Evolutionary conservation across 2,329 filamentous ascomycete genomes (phyloP).

Genomic region (Beauveria australis): DNA sequence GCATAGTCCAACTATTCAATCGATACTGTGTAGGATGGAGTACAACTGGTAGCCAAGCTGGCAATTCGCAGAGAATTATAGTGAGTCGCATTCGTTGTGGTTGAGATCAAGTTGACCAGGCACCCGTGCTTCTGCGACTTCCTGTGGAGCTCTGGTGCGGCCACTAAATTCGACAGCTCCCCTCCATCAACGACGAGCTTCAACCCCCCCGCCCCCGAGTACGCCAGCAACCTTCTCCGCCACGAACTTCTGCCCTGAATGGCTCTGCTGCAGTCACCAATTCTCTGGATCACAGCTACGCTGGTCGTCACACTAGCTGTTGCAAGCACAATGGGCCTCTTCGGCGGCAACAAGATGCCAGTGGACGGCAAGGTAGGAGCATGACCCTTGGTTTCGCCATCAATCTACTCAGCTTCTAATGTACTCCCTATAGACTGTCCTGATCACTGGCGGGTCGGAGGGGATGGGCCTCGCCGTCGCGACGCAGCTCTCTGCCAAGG

Average conservation of each 20-base stretch:
- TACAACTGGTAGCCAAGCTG: no score
- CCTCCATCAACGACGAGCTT: background rate
- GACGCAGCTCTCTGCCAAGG: slow-evolving; percentile 67
- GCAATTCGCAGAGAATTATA: background rate
- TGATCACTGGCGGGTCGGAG: slow-evolving; percentile 87
- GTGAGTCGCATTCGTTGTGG: background rate
- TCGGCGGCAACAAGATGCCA: slow-evolving; percentile 64
- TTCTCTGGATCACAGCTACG: slow-evolving; percentile 18
- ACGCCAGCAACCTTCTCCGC: background rate
- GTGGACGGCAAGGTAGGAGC: slow-evolving; percentile 67
- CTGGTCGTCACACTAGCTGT: slow-evolving; percentile 27
- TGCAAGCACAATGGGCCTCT: slow-evolving; percentile 55
- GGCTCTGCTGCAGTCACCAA: slow-evolving; percentile 1
- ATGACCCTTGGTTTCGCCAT: background rate
- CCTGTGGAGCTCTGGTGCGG: background rate
- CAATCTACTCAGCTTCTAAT: background rate
- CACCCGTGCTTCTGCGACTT: background rate
- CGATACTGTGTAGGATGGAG: background rate
- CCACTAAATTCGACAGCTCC: background rate
- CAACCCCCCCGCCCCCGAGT: background rate
- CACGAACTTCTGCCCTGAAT: background rate
- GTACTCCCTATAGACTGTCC: slow-evolving; percentile 54
- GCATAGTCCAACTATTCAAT: no score
- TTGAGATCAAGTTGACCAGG: background rate
- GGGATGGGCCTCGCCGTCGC: slow-evolving; percentile 79